Base-by-base conservation (phyloP, 768 basidiomycete species). In the Guyanaporus albipodus region DNA sequence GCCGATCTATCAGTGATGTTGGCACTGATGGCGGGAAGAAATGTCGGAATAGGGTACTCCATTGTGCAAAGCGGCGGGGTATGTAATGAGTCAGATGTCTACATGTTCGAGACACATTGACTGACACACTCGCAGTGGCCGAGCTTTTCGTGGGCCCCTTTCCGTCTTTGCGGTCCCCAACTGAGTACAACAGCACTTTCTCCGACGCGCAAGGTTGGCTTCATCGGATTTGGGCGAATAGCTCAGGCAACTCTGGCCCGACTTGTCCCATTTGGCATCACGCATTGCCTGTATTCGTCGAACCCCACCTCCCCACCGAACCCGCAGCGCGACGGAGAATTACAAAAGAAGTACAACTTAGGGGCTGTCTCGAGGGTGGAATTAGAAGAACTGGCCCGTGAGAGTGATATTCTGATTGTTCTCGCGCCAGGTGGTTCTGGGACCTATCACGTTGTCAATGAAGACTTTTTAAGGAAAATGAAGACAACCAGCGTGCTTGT, bases 211-310 rank as follows among this genome's bases (percentile, higher is more conserved):
- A 94, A 84, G 1, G 80, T 84, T 2, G 93, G 91, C 1, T 96
- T 98, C 70, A 73, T 98, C 26, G 96, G 96, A 11, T 97, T 98
- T 56, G 95, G 95, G 6, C 82, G 95, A 21, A 98, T 98, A 56
- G 82, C 92, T 0, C 90, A 93, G 57, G 85, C 85, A 18, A 87
- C 86, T 0, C 77, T 95, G 33, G 66, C 76, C 2, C 82, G 95
- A 4, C 77, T 97, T 29, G 68, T 87, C 9, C 81, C 88, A 1
- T 97, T 97, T 61, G 91, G 87, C 21, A 74, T 91, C 58, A 85
- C 80, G 0, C 71, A 79, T 55, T 83, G 82, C 53, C 53, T 94
- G 34, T 95, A 92, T 68, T 63, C 75, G 5, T 73, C 75, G 8
- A 81, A 76, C 51, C 79, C 85, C 0, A 63, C 72, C 9, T 80